These are phyloP conservation scores for Dipodascus geniculatus DNA, from an alignment of 805 yeast genomes.

Conservation along the genomic window DNA sequence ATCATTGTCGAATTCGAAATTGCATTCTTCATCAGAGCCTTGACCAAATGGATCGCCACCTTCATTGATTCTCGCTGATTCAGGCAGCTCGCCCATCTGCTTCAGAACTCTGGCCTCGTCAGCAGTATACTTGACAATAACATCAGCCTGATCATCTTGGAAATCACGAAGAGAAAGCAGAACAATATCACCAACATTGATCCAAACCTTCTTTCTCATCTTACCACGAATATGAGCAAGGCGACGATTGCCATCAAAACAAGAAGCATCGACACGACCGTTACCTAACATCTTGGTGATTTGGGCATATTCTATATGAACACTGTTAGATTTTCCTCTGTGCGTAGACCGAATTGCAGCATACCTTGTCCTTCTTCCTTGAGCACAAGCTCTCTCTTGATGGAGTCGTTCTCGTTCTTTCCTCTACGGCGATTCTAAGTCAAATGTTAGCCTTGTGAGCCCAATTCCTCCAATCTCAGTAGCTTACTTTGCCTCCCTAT, in stretches of 20 bases:
- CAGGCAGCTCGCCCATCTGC: constrained; percentile 94
- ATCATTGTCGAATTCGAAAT: constrained; percentile 95
- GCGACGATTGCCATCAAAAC: constrained; percentile 90
- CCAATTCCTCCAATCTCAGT: background rate
- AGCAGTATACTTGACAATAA: constrained; percentile 88
- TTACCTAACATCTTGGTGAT: constrained; percentile 97
- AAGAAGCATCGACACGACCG: constrained; percentile 89
- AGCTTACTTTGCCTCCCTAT: constrained; percentile 33
- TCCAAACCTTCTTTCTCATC: constrained; percentile 99
- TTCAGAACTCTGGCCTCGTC: constrained; percentile 97
- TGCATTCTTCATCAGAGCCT: constrained; percentile 94
- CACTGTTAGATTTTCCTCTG: no score
- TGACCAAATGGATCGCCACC: constrained; percentile 85
- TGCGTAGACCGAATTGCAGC: no score
- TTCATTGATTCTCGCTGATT: constrained; percentile 92
- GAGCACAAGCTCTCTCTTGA: constrained; percentile 85
- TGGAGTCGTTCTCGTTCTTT: constrained; percentile 82
- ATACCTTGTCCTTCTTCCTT: constrained; percentile 84
- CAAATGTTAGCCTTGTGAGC: background rate
- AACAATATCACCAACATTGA: constrained; percentile 96
- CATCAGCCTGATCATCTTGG: constrained; percentile 97
- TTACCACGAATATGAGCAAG: constrained; percentile 98
- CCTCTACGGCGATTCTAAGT: constrained; percentile 81
- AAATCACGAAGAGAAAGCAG: constrained; percentile 94
- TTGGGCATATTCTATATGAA: constrained; percentile 89